phyloP scores from a whole-genome alignment of 2,329 filamentous ascomycete genomes.

The Coniochaeta sp. region DNA sequence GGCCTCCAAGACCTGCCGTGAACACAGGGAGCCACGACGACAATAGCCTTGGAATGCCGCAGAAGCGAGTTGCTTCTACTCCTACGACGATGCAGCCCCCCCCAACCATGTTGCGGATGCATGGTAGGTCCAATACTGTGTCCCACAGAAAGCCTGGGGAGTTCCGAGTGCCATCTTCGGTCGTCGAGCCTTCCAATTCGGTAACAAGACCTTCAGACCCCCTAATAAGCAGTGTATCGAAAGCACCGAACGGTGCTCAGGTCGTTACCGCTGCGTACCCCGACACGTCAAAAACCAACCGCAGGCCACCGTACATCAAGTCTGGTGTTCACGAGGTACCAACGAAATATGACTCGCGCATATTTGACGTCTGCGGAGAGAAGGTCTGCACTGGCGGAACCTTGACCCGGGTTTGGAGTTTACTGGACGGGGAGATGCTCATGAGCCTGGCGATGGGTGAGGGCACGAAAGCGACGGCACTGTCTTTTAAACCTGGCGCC shows the following conservation, averaged over 20 bases:
- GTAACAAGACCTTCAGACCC: conserved; percentile 14
- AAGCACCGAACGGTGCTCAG: conserved; percentile 23
- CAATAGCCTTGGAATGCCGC: conserved; percentile 11
- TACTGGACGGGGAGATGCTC: conserved; percentile 72
- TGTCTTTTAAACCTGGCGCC: conserved; percentile 78
- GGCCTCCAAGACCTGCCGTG: conserved; percentile 30
- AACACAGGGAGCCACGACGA: conserved; percentile 8
- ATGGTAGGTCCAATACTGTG: conserved; percentile 44
- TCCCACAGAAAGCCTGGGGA: conserved; percentile 30
- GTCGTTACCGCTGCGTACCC: conserved; percentile 60
- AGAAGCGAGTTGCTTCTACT: conserved; percentile 38
- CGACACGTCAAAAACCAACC: conserved; percentile 76
- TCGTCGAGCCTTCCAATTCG: conserved; percentile 6
- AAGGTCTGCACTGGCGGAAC: conserved; percentile 82
- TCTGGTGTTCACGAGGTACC: conserved; percentile 68
- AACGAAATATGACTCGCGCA: conserved; percentile 79
- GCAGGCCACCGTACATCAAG: conserved; percentile 70
- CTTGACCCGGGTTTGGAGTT: conserved; percentile 81
- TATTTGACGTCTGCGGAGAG: conserved; percentile 83
- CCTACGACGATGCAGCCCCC: conserved; percentile 35
- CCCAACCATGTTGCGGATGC: conserved; percentile 29
- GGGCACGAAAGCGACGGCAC: conserved; percentile 70
- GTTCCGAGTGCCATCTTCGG: conserved; percentile 21
- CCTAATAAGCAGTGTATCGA: conserved; percentile 24
- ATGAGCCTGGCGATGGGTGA: conserved; percentile 81